Base-by-base conservation (phyloP, 495 filamentous ascomycete species). In the Talaromyces trachyspermus region DNA sequence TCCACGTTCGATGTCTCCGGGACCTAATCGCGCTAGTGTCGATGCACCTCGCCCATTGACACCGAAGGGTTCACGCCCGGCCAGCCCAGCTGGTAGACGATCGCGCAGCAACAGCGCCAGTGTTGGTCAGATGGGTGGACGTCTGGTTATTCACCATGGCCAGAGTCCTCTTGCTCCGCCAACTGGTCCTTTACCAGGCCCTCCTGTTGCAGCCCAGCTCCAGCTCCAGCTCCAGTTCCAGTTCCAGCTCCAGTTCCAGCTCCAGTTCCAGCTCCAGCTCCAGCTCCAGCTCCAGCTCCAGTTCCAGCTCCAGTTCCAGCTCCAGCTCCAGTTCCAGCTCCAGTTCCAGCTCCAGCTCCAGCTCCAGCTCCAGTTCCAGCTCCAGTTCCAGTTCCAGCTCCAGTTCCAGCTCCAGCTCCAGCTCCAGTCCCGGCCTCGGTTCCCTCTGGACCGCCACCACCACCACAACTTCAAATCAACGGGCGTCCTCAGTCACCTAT, bases 141-240 rank as follows among this genome's bases (percentile, higher is more conserved):
- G 56, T 15, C 41, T 43, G 11, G 62, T 66, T 35, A 74, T 64
- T 39, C 76, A 78, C 38, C 72, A 77, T 0, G 77, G 78, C 24
- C 74, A 76, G 6, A 86, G 83, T 60, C 79, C 78, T 23, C 48
- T 73, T 29, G 60, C 66, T 14, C 61, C 58, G n/a, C 55, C 64
- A 3, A 55, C 61, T n/a, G 69, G 54, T 11, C 65, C 67, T 14
- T 55, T 62, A 20, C 48, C 43, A 20, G 53, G 61, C 4, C 62
- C 68, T 12, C 66, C 66, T 15, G 8, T n/a, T 15, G 35, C 35
- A 38, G 35, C 35, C 35, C 22, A n/a, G n/a, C n/a, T n/a, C n/a
- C n/a, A n/a, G n/a, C n/a, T n/a, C n/a, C n/a, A n/a, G n/a, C n/a
- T n/a, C n/a, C n/a, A n/a, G n/a, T n/a, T n/a, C n/a, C n/a, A n/a